phyloP scores from a whole-genome alignment of 148 eudicot species.

The Nyssa sinensis region DNA sequence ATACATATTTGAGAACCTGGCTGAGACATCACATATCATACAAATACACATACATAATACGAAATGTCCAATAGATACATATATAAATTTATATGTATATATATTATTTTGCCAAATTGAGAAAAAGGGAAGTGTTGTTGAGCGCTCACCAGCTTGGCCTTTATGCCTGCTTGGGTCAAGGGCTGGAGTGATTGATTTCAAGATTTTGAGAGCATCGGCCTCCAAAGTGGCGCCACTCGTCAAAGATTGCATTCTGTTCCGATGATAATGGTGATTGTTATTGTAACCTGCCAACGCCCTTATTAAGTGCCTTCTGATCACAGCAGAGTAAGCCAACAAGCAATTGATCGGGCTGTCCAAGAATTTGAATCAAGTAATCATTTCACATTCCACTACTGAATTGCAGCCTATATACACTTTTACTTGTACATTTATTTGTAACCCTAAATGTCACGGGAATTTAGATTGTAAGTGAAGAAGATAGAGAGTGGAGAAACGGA shows the following conservation, averaged over 20 bases:
- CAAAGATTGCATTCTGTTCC: slow-evolving; percentile 35
- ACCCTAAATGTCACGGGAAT: neutral
- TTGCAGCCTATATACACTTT: neutral
- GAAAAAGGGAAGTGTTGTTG: neutral
- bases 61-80: too few relatives aligned
- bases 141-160: slow-evolving; percentile 89
- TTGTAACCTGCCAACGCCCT: slow-evolving; percentile 45
- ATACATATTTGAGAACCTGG: too few relatives aligned
- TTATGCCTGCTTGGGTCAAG: slow-evolving; percentile 66
- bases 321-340: slow-evolving; percentile 39
- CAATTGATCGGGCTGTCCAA: slow-evolving; percentile 8
- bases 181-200: slow-evolving; percentile 69
- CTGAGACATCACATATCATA: too few relatives aligned
- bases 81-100: neutral
- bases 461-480: neutral
- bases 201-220: slow-evolving; percentile 53
- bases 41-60: too few relatives aligned
- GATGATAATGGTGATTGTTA: slow-evolving; percentile 22
- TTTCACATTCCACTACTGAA: neutral
- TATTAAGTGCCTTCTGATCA: slow-evolving; percentile 64
- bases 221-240: slow-evolving; percentile 43
- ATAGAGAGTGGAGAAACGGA: neutral
- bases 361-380: neutral
- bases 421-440: neutral
- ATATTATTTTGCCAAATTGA: neutral